These are phyloP conservation scores for Fusarium tjaetaba DNA, from an alignment of 2,329 filamentous ascomycete genomes.

Conservation along the genomic window DNA sequence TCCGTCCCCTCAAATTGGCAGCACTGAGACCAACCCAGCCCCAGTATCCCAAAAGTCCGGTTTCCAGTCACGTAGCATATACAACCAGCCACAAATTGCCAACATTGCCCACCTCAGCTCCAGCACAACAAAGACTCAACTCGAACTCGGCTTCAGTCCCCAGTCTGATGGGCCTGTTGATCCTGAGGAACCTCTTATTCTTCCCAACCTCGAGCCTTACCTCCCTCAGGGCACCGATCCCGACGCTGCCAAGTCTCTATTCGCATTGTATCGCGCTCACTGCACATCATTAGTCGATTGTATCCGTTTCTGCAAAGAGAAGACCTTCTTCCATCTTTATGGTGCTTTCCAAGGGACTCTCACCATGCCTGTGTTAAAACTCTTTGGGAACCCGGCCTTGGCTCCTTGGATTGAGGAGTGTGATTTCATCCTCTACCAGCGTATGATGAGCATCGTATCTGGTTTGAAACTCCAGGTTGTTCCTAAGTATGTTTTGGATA, in stretches of 20 bases:
- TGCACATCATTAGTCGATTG: conserved; percentile 96
- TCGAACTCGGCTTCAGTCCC: conserved; percentile 69
- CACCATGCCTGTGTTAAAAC: conserved; percentile 94
- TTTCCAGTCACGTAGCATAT: conserved; percentile 58
- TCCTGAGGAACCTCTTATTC: conserved; percentile 75
- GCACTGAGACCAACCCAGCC: conserved; percentile 32
- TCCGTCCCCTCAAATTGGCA: conserved; percentile 45
- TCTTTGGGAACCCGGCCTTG: conserved; percentile 82
- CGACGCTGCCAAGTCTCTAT: conserved; percentile 86
- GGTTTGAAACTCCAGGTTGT: conserved; percentile 91
- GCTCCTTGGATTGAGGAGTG: conserved; percentile 95
- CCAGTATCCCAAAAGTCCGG: conserved; percentile 17
- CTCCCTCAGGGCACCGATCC: conserved; percentile 83
- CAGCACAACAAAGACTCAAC: conserved; percentile 65
- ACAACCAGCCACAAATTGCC: conserved; percentile 66
- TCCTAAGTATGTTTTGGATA: conserved; percentile 86
- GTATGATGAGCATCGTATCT: conserved; percentile 92
- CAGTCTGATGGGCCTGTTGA: conserved; percentile 60
- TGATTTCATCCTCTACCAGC: conserved; percentile 95
- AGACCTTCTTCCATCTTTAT: conserved; percentile 94
- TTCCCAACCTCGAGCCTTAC: conserved; percentile 89
- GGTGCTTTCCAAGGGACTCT: conserved; percentile 95
- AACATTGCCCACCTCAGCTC: conserved; percentile 68
- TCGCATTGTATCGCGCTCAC: conserved; percentile 90
- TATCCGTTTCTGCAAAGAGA: conserved; percentile 95